A percentile compares a stretch with the other conserved stretches of the same genome.
Conservation (phyloP, 108 stramenopile species). For the Asterionellopsis glacialis region DNA sequence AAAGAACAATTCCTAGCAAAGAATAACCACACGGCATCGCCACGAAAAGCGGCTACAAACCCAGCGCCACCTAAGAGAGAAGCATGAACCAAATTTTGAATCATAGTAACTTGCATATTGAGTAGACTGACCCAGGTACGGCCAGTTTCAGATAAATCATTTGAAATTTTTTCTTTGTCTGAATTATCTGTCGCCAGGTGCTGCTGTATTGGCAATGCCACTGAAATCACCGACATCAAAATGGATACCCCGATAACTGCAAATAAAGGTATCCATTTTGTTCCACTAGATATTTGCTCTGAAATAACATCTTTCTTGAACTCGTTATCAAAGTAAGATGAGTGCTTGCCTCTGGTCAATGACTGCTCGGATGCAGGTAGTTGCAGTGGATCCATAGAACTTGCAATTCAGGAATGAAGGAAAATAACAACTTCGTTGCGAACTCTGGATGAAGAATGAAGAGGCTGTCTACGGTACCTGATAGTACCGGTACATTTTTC, state of each 20-base stretch:
- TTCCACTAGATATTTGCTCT: too few relatives aligned
- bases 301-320: too few relatives aligned
- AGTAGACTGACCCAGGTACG: conserved; percentile 6
- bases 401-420: too few relatives aligned
- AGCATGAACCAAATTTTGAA: conserved; percentile 13
- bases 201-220: neutral
- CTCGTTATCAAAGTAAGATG: too few relatives aligned
- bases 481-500: too few relatives aligned
- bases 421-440: too few relatives aligned
- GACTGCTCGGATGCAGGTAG: too few relatives aligned
- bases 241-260: conserved; percentile 1
- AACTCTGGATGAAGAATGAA: too few relatives aligned
- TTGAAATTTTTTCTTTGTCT: neutral
- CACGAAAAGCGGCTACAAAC: conserved; percentile 8
- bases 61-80: conserved; percentile 7
- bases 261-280: neutral
- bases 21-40: conserved; percentile 7
- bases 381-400: too few relatives aligned
- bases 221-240: neutral
- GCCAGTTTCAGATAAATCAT: neutral
- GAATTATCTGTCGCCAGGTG: neutral
- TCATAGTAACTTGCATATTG: neutral
- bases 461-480: too few relatives aligned
- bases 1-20: conserved; percentile 10
- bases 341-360: too few relatives aligned